phyloP scores from a whole-genome alignment of 2,329 filamentous ascomycete species.

The Penicillium digitatum region DNA sequence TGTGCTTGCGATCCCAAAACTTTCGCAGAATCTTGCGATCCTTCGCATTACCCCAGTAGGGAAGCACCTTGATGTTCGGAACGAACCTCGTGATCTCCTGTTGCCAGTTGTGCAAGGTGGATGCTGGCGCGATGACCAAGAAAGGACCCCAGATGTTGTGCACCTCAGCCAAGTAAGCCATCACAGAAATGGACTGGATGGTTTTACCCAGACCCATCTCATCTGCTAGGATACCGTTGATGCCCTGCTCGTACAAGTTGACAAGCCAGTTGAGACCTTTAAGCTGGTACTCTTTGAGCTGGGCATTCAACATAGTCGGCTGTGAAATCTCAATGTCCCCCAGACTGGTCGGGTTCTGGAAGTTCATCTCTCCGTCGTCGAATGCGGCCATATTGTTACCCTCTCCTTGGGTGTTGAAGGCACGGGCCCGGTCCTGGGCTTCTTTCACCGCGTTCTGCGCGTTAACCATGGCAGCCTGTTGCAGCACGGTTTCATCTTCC shows the following conservation, averaged over 20 bases:
- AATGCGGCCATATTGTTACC: constrained; percentile 60
- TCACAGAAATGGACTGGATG: constrained; percentile 97
- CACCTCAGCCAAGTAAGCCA: constrained; percentile 95
- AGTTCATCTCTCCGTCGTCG: constrained; percentile 97
- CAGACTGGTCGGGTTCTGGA: constrained; percentile 94
- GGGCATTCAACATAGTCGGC: constrained; percentile 85
- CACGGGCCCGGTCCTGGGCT: constrained; percentile 85
- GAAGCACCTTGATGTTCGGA: constrained; percentile 87
- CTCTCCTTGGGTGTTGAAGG: constrained; percentile 80
- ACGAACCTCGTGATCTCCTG: constrained; percentile 96
- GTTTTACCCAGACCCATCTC: constrained; percentile 99
- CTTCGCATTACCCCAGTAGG: constrained; percentile 93
- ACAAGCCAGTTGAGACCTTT: constrained; percentile 99
- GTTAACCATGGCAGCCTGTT: constrained; percentile 85
- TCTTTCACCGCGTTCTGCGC: constrained; percentile 94
- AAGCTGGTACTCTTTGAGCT: constrained; percentile 97
- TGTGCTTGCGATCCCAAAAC: constrained; percentile 98
- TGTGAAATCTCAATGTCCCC: constrained; percentile 93
- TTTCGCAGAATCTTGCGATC: constrained; percentile 95
- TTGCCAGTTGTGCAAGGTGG: constrained; percentile 98
- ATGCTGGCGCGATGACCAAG: constrained; percentile 91
- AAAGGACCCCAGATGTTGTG: constrained; percentile 99
- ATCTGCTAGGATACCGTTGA: constrained; percentile 97
- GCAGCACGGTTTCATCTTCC: constrained; percentile 79
- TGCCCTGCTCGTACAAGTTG: constrained; percentile 97